Evolutionary conservation across 352 stramenopile genomes (phyloP), one percentile per base, ranked within the genome.

Genomic region (Pythium oligandrum): DNA sequence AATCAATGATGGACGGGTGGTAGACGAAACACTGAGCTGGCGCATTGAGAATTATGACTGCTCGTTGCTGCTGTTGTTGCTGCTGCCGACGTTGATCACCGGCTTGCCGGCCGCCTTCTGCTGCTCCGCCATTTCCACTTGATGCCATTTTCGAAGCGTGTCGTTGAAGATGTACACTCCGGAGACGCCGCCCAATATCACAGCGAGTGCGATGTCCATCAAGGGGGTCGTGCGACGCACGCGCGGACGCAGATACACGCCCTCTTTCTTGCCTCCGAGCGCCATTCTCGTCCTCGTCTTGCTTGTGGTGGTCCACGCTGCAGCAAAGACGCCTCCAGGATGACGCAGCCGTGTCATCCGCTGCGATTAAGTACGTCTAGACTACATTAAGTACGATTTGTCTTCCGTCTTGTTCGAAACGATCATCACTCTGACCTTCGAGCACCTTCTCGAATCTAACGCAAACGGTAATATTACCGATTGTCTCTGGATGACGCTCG

Each of bases 121-220:
- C 48, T 54, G 36, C 26, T 42, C 33, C 43, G 51, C 44, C 55
- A 56, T 55, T 73, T 68, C 59, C 7, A 66, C 63, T 32, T 75
- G 56, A 47, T 78, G 71, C 67, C 67, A 85, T 45, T 67, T 55
- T 51, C 71, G 65, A 55, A 88, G 66, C 44, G 74, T 79, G 64
- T 88, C 77, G 47, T 84, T 81, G 66, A 88, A 88, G 55, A 88
- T 88, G 59, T 88, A 88, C n/a, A 84, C 73, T 26, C 74, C 74
- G 9, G 74, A 86, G 31, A 79, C 62, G 38, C 61, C 73, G 30
- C 77, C 77, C 33, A 83, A 31, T 7, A 88, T 49, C 40, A 85
- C 62, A 1, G 77, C 73, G 12, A 88, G 57, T 7, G 61, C 65
- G 33, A 88, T 57, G 46, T 88, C 77, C 64, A 88, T 73, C n/a